phyloP scores from a whole-genome alignment of 305 asterid genomes.

The Fraxinus greggii region DNA sequence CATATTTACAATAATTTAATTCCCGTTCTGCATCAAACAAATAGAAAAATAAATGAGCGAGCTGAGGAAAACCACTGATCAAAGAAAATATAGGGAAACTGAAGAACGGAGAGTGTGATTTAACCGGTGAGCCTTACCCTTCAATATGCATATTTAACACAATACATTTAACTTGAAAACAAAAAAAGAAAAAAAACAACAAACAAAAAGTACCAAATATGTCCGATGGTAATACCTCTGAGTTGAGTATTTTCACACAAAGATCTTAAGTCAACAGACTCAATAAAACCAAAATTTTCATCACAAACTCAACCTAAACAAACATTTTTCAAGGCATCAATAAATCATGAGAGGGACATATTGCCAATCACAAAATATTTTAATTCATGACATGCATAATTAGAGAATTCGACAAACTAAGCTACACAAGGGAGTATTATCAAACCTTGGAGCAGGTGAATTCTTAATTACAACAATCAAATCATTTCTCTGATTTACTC shows the following conservation, averaged over 20 bases:
- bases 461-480: not conserved
- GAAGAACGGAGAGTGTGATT: not conserved
- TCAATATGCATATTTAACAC: not conserved
- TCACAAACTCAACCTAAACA: not conserved
- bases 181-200: no score
- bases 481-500: not conserved
- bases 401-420: not conserved
- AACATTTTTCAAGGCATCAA: not conserved
- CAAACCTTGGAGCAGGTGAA: not conserved
- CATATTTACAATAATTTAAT: slow-evolving; percentile 32
- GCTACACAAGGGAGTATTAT: not conserved
- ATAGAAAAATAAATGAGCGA: not conserved
- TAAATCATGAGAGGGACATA: not conserved
- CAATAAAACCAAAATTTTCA: not conserved
- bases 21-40: not conserved
- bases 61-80: not conserved
- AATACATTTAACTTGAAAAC: not conserved
- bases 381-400: not conserved
- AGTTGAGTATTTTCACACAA: not conserved
- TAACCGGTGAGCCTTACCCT: not conserved
- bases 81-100: not conserved
- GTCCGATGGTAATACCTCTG: not conserved
- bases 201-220: not conserved
- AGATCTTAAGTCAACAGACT: not conserved
- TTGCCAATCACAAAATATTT: not conserved